phyloP scores from a whole-genome alignment of 441 rosid genomes.

The Brassica hybrid region DNA sequence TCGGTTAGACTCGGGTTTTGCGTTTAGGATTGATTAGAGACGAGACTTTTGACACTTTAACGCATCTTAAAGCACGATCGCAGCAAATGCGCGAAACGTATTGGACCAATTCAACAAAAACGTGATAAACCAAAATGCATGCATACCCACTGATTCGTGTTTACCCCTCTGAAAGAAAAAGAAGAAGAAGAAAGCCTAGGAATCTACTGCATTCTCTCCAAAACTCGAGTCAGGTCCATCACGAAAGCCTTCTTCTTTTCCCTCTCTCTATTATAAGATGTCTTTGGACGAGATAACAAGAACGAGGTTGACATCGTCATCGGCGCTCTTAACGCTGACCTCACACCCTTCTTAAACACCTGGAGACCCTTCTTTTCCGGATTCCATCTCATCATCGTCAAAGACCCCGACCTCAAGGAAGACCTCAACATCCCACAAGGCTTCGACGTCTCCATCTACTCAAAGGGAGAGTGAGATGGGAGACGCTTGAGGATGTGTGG shows the following conservation, averaged over 20 bases:
- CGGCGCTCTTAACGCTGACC: slow-evolving; percentile 79
- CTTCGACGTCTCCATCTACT: slow-evolving; percentile 69
- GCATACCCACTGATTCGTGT: neutral
- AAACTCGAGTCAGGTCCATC: neutral
- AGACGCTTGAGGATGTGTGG: slow-evolving; percentile 97
- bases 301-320: slow-evolving; percentile 88
- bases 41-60: too few species aligned
- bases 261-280: too few species aligned
- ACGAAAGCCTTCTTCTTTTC: too few species aligned
- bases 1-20: too few species aligned
- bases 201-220: neutral
- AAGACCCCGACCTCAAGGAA: slow-evolving; percentile 92
- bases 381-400: slow-evolving; percentile 84
- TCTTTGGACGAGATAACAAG: slow-evolving; percentile 59
- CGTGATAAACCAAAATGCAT: slow-evolving; percentile 19
- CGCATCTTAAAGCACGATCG: slow-evolving; percentile 28
- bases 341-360: slow-evolving; percentile 69
- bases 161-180: neutral
- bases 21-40: too few species aligned
- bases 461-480: slow-evolving; percentile 92
- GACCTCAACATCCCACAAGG: slow-evolving; percentile 86
- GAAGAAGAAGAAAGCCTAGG: too few species aligned
- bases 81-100: slow-evolving; percentile 46
- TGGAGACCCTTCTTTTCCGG: slow-evolving; percentile 80
- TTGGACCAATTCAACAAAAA: slow-evolving; percentile 41